Conservation (phyloP, 192 early-diverging fungal genomes). For the Linnemannia schmuckeri region DNA sequence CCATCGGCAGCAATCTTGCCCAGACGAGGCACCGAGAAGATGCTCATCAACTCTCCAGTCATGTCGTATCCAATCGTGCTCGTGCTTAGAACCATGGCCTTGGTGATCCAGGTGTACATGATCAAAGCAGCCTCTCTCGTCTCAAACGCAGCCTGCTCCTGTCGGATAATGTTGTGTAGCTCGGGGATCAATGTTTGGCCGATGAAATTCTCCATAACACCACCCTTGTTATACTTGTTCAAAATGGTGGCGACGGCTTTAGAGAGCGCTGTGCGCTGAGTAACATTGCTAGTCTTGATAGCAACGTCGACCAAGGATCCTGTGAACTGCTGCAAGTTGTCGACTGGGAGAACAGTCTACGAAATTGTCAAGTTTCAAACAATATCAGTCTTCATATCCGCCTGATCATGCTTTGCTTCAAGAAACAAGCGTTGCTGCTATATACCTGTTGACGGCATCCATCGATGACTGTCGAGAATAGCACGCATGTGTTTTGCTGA, state of each 20-base stretch:
- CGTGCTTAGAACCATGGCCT: slow-evolving; percentile 72
- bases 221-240: slow-evolving; percentile 72
- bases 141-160: slow-evolving; percentile 36
- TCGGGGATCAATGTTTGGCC: slow-evolving; percentile 27
- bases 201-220: slow-evolving; percentile 49
- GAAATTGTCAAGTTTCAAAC: not conserved
- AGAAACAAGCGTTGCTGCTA: not conserved
- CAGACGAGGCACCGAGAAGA: slow-evolving; percentile 58
- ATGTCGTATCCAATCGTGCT: slow-evolving; percentile 68
- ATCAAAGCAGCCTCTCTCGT: slow-evolving; percentile 38
- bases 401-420: not conserved
- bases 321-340: slow-evolving; percentile 59
- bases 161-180: slow-evolving; percentile 32
- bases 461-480: slow-evolving; percentile 43
- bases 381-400: not conserved
- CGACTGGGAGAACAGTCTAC: slow-evolving; percentile 67
- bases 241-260: slow-evolving; percentile 71
- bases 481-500: slow-evolving; percentile 44
- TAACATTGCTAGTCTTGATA: slow-evolving; percentile 52
- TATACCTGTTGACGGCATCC: slow-evolving; percentile 57
- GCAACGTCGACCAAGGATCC: slow-evolving; percentile 57
- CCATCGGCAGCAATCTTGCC: slow-evolving; percentile 72
- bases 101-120: slow-evolving; percentile 68
- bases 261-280: slow-evolving; percentile 65
- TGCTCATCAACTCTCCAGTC: slow-evolving; percentile 64